Evolutionary conservation across 306 rosid species (phyloP), one percentile per base, ranked within the genome.

Genomic region (Quercus engelmannii): DNA sequence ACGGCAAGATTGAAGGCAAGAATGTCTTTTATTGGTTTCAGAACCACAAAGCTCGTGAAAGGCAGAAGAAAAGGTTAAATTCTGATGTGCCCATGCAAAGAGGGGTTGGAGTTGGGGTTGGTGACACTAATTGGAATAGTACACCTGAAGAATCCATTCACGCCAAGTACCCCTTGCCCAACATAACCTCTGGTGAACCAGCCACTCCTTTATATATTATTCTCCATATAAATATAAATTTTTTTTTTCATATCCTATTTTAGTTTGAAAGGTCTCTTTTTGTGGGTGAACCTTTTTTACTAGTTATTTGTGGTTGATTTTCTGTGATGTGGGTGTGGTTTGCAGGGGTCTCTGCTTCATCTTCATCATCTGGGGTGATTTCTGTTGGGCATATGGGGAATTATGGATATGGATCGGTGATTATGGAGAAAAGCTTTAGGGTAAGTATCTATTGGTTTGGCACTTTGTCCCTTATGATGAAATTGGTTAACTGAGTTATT

Each of bases 21-120:
- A 94, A 94, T 73, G 98, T 94, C 11, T 94, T 94, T 77, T 92
- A 94, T 70, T 94, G 98, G 98, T 94, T 94, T 78, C 98, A 93
- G 81, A 96, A 96, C 86, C 99, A 93, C 81, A 96, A 93, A 75
- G 99, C 99, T 63, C 88, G 99, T n/a, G 99, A 96, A 81, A 86
- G 98, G 76, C 99, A 96, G 86, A 96, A 96, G 88, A 96, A 96
- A 78, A 82, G 98, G 71, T 93, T 93, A 87, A 90, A 90, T 69
- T 51, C 86, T 75, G 73, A 83, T 70, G 59, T 28, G 0, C 78
- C 86, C 88, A 87, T 87, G 88, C 90, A 81, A 76, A 76, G 74
- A 67, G 23, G 23, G 6, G 10, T 3, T 28, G 46, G 46, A 11
- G 1, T 5, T 28, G 46, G 46, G 46, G 1, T 5, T 14, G 19